Evolutionary conservation across 2,329 filamentous ascomycete species (phyloP).

Genomic region (Nothopassalora personata): DNA sequence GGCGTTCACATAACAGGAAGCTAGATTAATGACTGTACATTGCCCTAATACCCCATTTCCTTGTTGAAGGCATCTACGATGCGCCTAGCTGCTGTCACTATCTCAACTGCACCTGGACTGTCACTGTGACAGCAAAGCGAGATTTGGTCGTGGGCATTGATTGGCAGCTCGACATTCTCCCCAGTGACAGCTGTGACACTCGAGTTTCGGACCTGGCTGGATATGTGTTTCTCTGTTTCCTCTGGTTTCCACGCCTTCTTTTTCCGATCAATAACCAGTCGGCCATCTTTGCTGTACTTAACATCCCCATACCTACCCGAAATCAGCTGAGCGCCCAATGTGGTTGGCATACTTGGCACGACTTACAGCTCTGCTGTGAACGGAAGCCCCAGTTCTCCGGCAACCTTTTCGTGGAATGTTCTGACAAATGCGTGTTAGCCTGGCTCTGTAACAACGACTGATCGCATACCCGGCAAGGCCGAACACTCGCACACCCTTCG

Average conservation of each 20-base stretch:
- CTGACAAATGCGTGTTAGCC: background rate
- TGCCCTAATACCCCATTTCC: slow-evolving; percentile 17
- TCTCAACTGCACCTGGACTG: slow-evolving; percentile 41
- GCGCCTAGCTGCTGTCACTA: slow-evolving; percentile 37
- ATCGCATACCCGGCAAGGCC: slow-evolving; percentile 43
- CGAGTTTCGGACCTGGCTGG: slow-evolving; percentile 37
- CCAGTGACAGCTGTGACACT: slow-evolving; percentile 40
- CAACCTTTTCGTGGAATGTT: slow-evolving; percentile 51
- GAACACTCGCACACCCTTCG: slow-evolving; percentile 48
- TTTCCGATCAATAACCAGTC: slow-evolving; percentile 53
- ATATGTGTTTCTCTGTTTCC: slow-evolving; percentile 39
- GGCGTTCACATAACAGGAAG: background rate
- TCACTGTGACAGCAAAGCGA: slow-evolving; percentile 44
- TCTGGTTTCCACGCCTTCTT: slow-evolving; percentile 49
- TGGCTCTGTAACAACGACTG: background rate
- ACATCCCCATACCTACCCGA: slow-evolving; percentile 47
- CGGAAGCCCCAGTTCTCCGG: slow-evolving; percentile 48
- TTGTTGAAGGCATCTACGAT: slow-evolving; percentile 41
- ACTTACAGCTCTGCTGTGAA: slow-evolving; percentile 48
- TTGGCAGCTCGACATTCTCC: slow-evolving; percentile 38
- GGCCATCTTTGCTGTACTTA: slow-evolving; percentile 46
- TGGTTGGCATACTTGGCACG: background rate
- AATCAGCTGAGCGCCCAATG: background rate
- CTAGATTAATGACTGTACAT: background rate
- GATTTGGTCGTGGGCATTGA: slow-evolving; percentile 37